Conservation (phyloP, 2,329 filamentous ascomycete genomes). For the Sarocladium strictum region DNA sequence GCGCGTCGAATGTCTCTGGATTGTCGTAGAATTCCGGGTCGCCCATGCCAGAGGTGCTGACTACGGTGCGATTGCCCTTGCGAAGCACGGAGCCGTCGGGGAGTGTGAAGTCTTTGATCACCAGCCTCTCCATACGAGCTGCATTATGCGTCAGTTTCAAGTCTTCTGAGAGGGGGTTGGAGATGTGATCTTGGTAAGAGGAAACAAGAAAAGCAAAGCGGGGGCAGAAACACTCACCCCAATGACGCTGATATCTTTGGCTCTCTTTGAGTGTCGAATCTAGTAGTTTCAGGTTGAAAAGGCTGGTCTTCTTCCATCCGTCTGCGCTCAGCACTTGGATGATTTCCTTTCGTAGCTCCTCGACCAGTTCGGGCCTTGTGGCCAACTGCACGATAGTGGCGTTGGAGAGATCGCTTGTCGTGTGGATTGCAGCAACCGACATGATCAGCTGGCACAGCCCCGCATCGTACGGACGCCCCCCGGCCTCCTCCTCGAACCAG, state of each 20-base stretch:
- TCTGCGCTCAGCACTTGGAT: conserved; percentile 10
- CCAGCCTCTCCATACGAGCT: conserved; percentile 11
- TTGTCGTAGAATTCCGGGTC: conserved; percentile 18
- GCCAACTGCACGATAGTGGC: conserved; percentile 27
- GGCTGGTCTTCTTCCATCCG: conserved; percentile 37
- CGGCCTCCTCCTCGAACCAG: conserved; percentile 46
- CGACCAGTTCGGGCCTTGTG: conserved; percentile 28
- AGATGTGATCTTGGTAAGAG: too few relatives aligned
- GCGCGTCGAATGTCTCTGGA: conserved; percentile 20
- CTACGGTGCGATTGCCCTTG: conserved; percentile 16
- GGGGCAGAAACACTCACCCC: too few relatives aligned
- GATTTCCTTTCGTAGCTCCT: conserved; percentile 35
- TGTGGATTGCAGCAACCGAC: conserved; percentile 47
- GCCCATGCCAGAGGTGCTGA: conserved; percentile 16
- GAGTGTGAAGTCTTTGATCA: conserved; percentile 7
- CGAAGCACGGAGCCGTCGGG: conserved; percentile 17
- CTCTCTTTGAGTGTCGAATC: conserved; percentile 47
- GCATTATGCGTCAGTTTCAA: too few relatives aligned
- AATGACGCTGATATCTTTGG: conserved; percentile 31
- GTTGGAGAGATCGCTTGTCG: conserved; percentile 31
- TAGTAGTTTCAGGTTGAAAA: conserved; percentile 37
- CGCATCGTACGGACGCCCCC: conserved; percentile 10
- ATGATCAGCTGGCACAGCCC: conserved; percentile 16
- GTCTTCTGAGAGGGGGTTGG: too few relatives aligned
- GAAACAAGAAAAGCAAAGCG: too few relatives aligned